Conservation (phyloP, 495 filamentous ascomycete genomes). For the Geoglossum glabrum region DNA sequence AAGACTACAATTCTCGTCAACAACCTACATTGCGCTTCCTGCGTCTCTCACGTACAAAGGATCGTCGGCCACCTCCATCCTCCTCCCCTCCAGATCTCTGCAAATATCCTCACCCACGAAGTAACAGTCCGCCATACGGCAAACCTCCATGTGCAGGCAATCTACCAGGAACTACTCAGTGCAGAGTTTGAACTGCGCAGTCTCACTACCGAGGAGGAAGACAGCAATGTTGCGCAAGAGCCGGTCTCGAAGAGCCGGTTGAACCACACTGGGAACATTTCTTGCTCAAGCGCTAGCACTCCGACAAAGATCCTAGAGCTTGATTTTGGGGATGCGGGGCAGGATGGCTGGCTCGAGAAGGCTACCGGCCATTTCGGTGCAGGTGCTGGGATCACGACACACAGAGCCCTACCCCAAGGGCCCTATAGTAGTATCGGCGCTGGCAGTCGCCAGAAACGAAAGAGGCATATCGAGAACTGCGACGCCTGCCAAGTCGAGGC, state of each 20-base stretch:
- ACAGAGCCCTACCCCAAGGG: background rate
- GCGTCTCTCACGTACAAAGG: slow-evolving; percentile 3
- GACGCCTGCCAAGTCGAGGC: background rate
- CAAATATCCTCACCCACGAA: slow-evolving; percentile 2
- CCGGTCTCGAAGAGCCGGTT: background rate
- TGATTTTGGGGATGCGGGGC: background rate
- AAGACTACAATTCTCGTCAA: slow-evolving; percentile 3
- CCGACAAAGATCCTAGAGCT: background rate
- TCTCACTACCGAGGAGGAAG: background rate
- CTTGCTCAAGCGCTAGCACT: background rate
- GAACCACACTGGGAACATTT: background rate
- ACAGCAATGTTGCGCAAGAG: background rate
- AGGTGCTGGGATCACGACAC: background rate
- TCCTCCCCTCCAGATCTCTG: background rate
- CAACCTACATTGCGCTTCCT: slow-evolving; percentile 7
- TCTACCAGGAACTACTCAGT: background rate
- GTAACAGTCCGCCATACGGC: slow-evolving; percentile 1
- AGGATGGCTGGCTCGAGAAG: background rate
- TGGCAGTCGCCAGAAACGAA: background rate
- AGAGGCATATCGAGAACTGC: slow-evolving; percentile 1
- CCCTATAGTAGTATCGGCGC: no score
- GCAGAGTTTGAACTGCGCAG: slow-evolving; percentile 4
- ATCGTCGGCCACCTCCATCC: background rate
- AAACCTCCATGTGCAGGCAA: background rate
- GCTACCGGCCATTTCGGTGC: background rate